Evolutionary conservation across 352 stramenopile species (phyloP), one percentile per base, ranked within the genome.

Genomic region (Phytophthora palmivora): DNA sequence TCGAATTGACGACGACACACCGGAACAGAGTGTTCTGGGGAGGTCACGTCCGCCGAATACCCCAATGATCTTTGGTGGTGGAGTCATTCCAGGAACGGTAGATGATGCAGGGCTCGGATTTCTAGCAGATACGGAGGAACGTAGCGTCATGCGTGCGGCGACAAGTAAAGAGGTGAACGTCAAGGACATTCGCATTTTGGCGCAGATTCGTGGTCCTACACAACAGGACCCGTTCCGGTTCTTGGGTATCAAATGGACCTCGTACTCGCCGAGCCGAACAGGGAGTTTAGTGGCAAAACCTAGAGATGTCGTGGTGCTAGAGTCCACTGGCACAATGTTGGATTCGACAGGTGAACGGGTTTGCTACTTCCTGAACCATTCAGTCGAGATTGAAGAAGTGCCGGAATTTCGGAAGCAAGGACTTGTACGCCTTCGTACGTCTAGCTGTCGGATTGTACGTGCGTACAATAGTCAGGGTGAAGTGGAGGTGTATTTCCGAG

Each of bases 401-500:
- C 77, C 77, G 0, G 75, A 80, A 49, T 72, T 63, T n/a, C 60
- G 64, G 0, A 75, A 78, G 16, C 54, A 72, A 48, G 69, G 64
- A 15, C 26, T 74, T 2, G 59, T 73, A 15, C 76, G 76, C 4
- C 51, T 72, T 11, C 64, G 53, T 8, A 60, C 66, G 15, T 86
- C 76, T 2, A 78, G 72, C 30, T 88, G 79, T 63, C 72, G 70
- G 7, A 59, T 84, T 19, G 63, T 79, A 24, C 62, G 80, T 19
- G 49, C 74, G 1, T 65, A 72, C n/a, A 66, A 63, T 34, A 66
- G 22, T 7, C 58, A 65, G 26, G 70, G 74, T 5, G 59, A 76
- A 14, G 63, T 86, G 15, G 71, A 82, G 28, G 58, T 87, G 8
- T 89, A 75, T 46, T 79, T 66, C 28, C 72, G 71, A 14, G 79